Evolutionary conservation across 2,329 filamentous ascomycete genomes (phyloP).

Genomic region (Colletotrichum trifolii): DNA sequence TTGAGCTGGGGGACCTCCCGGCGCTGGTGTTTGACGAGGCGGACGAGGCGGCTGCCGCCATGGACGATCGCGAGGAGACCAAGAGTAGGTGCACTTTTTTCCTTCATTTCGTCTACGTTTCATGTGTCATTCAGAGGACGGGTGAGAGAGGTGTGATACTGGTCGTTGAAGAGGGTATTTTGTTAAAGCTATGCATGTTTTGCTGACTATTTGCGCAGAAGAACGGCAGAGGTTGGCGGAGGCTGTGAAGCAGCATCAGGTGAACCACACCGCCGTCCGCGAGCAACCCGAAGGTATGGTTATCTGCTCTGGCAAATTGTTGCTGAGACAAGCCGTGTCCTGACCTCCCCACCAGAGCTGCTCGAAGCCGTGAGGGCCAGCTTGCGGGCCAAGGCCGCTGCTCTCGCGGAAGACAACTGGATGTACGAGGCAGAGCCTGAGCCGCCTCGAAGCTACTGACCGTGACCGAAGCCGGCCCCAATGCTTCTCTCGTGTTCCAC

Average conservation of each 20-base stretch:
- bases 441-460: slow-evolving; percentile 52
- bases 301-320: not conserved
- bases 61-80: slow-evolving; percentile 68
- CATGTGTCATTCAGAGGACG: too few species aligned
- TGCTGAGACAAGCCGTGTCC: not conserved
- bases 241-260: slow-evolving; percentile 70
- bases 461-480: slow-evolving; percentile 16
- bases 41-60: slow-evolving; percentile 58
- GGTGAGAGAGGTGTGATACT: not conserved
- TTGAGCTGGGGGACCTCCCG: slow-evolving; percentile 68
- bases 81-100: slow-evolving; percentile 60
- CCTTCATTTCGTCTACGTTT: too few species aligned
- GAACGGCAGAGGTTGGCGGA: slow-evolving; percentile 71
- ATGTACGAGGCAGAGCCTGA: slow-evolving; percentile 81
- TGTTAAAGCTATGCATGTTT: slow-evolving; percentile 35
- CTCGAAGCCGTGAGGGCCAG: slow-evolving; percentile 76
- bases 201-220: slow-evolving; percentile 51
- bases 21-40: slow-evolving; percentile 64
- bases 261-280: slow-evolving; percentile 63
- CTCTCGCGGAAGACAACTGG: slow-evolving; percentile 86
- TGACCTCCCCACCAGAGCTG: slow-evolving; percentile 64
- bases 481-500: slow-evolving; percentile 31
- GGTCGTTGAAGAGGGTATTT: slow-evolving; percentile 29
- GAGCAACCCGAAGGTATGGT: slow-evolving; percentile 63
- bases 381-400: slow-evolving; percentile 76